Percentiles rank a stretch among this genome's conserved stretches.
Conservation (phyloP, 2,329 filamentous ascomycete genomes). For the Leptographium flavum region DNA sequence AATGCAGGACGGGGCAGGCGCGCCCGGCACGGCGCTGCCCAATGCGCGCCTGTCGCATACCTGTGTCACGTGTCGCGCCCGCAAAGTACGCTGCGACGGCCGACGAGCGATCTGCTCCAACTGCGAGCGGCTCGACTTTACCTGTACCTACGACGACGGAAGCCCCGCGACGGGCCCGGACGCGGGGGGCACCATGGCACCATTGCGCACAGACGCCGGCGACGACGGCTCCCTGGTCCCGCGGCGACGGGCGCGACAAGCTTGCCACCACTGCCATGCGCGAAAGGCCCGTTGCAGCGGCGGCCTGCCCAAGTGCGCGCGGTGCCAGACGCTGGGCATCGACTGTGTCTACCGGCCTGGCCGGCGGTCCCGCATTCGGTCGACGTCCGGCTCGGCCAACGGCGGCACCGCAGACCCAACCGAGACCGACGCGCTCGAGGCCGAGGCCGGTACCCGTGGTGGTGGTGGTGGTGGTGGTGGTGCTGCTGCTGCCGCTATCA, state of each 20-base stretch:
- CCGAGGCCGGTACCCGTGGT: neutral
- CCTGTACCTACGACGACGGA: constrained; percentile 40
- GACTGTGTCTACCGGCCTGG: constrained; percentile 40
- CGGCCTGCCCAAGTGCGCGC: constrained; percentile 39
- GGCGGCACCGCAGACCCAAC: neutral
- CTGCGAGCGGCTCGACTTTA: constrained; percentile 42
- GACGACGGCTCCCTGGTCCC: constrained; percentile 26
- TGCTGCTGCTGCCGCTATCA: too few species aligned
- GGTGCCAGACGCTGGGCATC: constrained; percentile 35
- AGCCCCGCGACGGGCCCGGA: constrained; percentile 14
- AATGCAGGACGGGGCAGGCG: neutral
- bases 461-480: neutral
- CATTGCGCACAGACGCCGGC: constrained; percentile 4
- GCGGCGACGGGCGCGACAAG: constrained; percentile 38
- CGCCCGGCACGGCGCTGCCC: neutral
- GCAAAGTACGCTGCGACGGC: constrained; percentile 45
- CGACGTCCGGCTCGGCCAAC: neutral
- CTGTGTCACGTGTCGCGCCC: constrained; percentile 38
- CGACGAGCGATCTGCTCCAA: constrained; percentile 39
- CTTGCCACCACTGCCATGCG: constrained; percentile 42
- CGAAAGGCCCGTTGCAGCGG: constrained; percentile 45
- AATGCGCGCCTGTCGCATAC: constrained; percentile 29
- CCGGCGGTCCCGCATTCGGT: constrained; percentile 21
- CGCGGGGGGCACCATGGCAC: constrained; percentile 8
- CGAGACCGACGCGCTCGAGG: neutral